phyloP scores from a whole-genome alignment of 2,329 filamentous ascomycete genomes.

The Beauveria medogensis region DNA sequence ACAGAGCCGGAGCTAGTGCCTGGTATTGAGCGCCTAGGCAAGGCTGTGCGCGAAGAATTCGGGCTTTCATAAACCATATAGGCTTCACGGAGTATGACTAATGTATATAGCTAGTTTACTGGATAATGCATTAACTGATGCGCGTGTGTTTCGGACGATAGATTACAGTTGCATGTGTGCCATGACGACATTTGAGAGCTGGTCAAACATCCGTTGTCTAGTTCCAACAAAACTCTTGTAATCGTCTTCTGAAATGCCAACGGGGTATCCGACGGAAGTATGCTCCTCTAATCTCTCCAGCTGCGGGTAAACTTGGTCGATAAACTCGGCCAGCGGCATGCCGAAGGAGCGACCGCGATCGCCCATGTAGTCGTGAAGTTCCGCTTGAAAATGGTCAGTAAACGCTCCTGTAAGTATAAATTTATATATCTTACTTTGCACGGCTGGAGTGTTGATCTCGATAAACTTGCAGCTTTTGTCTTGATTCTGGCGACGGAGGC shows the following conservation, averaged over 20 bases:
- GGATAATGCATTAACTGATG: background rate
- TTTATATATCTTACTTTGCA: slow-evolving; percentile 13
- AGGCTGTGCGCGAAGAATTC: slow-evolving; percentile 8
- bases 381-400: slow-evolving; percentile 2
- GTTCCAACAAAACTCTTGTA: slow-evolving; percentile 5
- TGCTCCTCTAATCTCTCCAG: slow-evolving; percentile 34
- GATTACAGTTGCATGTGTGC: background rate
- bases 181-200: slow-evolving; percentile 1
- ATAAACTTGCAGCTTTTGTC: slow-evolving; percentile 14
- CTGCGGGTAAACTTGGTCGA: slow-evolving; percentile 35
- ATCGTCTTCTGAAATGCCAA: background rate
- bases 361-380: slow-evolving; percentile 14
- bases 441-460: slow-evolving; percentile 16
- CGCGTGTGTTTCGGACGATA: background rate
- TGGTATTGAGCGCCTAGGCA: slow-evolving; percentile 8
- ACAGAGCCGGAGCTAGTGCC: slow-evolving; percentile 19
- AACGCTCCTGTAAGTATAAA: background rate
- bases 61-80: background rate
- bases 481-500: slow-evolving; percentile 15
- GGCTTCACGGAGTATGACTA: background rate
- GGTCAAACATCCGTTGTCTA: slow-evolving; percentile 6
- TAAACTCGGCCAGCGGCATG: slow-evolving; percentile 30
- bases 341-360: slow-evolving; percentile 17
- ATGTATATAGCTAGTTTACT: background rate
- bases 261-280: background rate